A percentile compares a stretch with the other conserved stretches of the same genome.
Conservation (phyloP, 495 filamentous ascomycete genomes). For the Aspergillus incahuasiensis region DNA sequence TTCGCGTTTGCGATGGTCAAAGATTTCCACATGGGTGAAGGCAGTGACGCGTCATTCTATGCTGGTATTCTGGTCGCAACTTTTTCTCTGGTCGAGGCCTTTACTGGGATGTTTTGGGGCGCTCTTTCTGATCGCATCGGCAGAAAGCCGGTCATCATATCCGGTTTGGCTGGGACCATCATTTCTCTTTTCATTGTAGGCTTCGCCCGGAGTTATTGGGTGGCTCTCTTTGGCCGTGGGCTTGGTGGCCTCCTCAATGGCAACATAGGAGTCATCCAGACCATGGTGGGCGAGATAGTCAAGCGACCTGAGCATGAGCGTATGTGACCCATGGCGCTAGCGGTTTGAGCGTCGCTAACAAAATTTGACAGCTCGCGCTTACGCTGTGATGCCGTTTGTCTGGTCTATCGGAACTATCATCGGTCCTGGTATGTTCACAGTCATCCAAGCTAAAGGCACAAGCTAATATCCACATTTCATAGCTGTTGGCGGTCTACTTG, state of each 20-base stretch:
- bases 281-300: constrained; percentile 85
- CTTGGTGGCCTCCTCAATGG: constrained; percentile 80
- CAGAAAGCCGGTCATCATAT: constrained; percentile 75
- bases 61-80: constrained; percentile 82
- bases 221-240: constrained; percentile 68
- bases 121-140: constrained; percentile 74
- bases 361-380: constrained; percentile 58
- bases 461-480: constrained; percentile 20
- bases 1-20: constrained; percentile 83
- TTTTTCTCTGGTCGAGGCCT: constrained; percentile 74
- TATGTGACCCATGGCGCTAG: constrained; percentile 37
- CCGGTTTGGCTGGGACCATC: constrained; percentile 77
- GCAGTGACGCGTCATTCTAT: constrained; percentile 71
- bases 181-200: constrained; percentile 76
- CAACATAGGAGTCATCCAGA: constrained; percentile 85
- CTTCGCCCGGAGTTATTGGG: constrained; percentile 74
- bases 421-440: constrained; percentile 54
- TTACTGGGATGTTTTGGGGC: constrained; percentile 85
- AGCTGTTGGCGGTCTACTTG: constrained; percentile 73
- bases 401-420: constrained; percentile 84
- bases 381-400: constrained; percentile 82
- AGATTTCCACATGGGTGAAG: constrained; percentile 63
- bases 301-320: constrained; percentile 77
- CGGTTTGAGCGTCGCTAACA: neutral
- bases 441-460: neutral